Base-by-base conservation (phyloP, 2,329 filamentous ascomycete species). In the Claviceps sp. region DNA sequence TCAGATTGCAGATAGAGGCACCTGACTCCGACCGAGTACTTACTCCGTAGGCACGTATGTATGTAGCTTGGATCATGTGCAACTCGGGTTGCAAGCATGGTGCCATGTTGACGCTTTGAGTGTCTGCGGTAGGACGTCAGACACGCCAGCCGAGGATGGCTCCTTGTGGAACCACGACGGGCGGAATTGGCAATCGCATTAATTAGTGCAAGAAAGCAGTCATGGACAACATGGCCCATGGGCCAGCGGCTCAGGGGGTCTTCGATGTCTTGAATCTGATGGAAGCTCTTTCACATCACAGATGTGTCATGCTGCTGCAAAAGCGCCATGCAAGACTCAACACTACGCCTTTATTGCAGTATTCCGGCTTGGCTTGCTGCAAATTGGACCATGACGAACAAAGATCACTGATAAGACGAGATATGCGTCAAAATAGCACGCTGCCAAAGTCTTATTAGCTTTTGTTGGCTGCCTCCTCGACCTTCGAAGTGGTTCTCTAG, bases 131-230 rank as follows among this genome's bases (percentile, higher is more conserved):
- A 51, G 43, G 48, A 42, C 34, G 20, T 44, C 44, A 51, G 37
- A 40, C 49, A 42, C 50, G 24, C 43, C 44, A 42, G 16, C 44
- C 22, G 18, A 40, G 16, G 22, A 18, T 46, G 47, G 47, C 51
- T 41, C 18, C 22, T 52, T 41, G 47, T 52, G 47, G 26, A 46
- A 52, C 47, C 42, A 37, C 51, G 37, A 40, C 47, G 47, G 37
- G n/a, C 20, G 22, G 41, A 43, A 43, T 38, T n/a, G 37, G n/a
- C 42, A 37, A 22, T 26, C 26, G 20, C 20, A 46, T 34, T 40
- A 37, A 38, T 47, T 48, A 37, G 46, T 38, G 45, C 38, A 48
- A 22, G 37, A 18, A 34, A 24, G 37, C 37, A 22, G 50, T 41
- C 41, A 34, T 49, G 30, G 47, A 20, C 20, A 37, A 37, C 41